Evolutionary conservation across 371 early-diverging fungal genomes (phyloP).

Genomic region (Mortierella sp.): DNA sequence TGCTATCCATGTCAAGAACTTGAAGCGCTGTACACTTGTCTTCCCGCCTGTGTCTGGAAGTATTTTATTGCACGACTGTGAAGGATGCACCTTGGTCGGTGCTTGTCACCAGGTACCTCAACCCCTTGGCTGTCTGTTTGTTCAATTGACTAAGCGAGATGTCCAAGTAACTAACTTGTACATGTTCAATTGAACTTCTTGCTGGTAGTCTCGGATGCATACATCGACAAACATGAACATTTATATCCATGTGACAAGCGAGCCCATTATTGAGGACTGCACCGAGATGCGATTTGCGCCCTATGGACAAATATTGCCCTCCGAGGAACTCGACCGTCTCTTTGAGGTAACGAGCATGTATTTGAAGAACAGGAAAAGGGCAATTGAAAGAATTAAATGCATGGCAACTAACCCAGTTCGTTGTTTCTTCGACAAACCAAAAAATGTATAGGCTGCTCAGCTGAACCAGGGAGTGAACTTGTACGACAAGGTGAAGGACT

Average conservation of each 20-base stretch:
- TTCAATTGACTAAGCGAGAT: background rate
- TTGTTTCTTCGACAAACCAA: background rate
- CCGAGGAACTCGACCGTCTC: constrained; percentile 35
- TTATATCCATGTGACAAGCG: constrained; percentile 77
- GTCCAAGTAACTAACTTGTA: background rate
- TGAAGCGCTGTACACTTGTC: constrained; percentile 72
- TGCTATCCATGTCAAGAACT: constrained; percentile 79
- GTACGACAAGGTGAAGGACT: constrained; percentile 82
- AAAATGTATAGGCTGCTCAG: constrained; percentile 47
- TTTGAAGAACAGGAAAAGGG: background rate
- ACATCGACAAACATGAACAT: constrained; percentile 72
- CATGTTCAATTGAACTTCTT: background rate
- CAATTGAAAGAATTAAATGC: background rate
- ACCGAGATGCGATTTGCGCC: constrained; percentile 68
- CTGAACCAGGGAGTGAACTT: constrained; percentile 59
- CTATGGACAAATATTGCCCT: constrained; percentile 31
- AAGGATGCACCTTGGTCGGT: constrained; percentile 67
- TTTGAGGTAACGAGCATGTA: constrained; percentile 37
- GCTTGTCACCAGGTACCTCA: constrained; percentile 82
- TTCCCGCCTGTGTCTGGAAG: constrained; percentile 78
- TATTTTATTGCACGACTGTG: constrained; percentile 74
- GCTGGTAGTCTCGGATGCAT: constrained; percentile 81
- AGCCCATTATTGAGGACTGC: constrained; percentile 89
- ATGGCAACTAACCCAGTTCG: background rate
- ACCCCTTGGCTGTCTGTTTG: background rate